Percentiles rank a stretch among this genome's conserved stretches.
Conservation (phyloP, 2,329 filamentous ascomycete species). For the Pseudocercospora macadamiae region DNA sequence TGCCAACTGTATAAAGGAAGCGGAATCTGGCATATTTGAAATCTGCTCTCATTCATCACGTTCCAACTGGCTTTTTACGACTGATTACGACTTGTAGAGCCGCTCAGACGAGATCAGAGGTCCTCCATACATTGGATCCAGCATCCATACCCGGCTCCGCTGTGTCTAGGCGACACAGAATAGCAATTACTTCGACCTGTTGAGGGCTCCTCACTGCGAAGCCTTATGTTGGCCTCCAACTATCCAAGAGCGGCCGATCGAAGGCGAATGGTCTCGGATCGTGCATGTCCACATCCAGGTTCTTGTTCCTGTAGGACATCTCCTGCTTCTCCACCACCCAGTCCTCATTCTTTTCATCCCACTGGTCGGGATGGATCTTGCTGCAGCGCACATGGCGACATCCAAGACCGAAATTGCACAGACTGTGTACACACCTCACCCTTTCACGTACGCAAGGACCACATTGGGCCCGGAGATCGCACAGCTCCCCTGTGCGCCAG, state of each 20-base stretch:
- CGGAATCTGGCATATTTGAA: not conserved
- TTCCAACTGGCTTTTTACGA: not conserved
- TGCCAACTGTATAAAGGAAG: constrained; percentile 8
- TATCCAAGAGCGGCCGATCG: not conserved
- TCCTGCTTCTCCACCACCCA: not conserved
- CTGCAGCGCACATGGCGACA: not conserved
- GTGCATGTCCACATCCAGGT: not conserved
- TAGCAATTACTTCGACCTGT: too few relatives aligned
- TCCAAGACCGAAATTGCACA: not conserved
- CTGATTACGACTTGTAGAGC: too few relatives aligned
- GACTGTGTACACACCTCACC: not conserved
- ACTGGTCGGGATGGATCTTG: not conserved
- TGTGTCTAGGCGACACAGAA: too few relatives aligned
- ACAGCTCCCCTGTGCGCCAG: not conserved
- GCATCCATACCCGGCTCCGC: too few relatives aligned
- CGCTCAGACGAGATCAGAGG: too few relatives aligned
- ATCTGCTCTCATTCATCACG: not conserved
- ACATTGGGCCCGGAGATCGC: not conserved
- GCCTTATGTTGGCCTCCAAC: constrained; percentile 5
- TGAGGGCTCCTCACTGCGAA: not conserved
- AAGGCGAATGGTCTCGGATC: rapidly evolving
- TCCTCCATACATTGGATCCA: too few relatives aligned
- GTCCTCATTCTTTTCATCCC: not conserved
- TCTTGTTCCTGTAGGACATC: not conserved
- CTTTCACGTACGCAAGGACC: not conserved